Conservation (phyloP, 306 rosid genomes). For the Spatholobus suberectus region DNA sequence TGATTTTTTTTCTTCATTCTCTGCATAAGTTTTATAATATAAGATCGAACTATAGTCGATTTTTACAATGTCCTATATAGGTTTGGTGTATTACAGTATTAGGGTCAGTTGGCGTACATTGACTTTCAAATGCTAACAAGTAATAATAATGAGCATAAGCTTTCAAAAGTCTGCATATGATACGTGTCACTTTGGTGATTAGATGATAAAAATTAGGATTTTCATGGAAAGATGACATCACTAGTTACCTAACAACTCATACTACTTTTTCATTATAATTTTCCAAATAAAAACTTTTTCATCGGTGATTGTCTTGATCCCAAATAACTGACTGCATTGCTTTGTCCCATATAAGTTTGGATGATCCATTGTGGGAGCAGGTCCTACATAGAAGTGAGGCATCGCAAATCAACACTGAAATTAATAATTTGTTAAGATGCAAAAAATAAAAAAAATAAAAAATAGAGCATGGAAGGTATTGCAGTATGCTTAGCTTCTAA, state of each 20-base stretch:
- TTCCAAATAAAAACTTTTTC: background rate
- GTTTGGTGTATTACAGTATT: background rate
- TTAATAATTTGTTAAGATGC: background rate
- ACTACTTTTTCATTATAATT: background rate
- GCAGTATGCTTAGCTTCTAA: background rate
- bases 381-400: background rate
- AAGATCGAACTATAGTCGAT: constrained; percentile 9
- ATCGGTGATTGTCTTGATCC: background rate
- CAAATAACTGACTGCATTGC: background rate
- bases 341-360: background rate
- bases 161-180: constrained; percentile 6
- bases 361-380: background rate
- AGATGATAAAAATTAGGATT: constrained; percentile 1
- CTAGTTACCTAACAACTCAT: constrained; percentile 17
- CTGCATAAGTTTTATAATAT: background rate
- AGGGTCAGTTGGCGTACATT: background rate
- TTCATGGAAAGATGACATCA: constrained; percentile 22
- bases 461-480: background rate
- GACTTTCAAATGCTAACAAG: constrained; percentile 18
- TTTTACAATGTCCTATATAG: background rate
- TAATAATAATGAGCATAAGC: background rate
- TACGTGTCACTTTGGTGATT: background rate
- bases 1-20: background rate
- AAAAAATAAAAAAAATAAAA: background rate
- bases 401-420: background rate